These are phyloP conservation scores for Allium fistulosum DNA, from an alignment of 106 monocot species.

Conservation along the genomic window DNA sequence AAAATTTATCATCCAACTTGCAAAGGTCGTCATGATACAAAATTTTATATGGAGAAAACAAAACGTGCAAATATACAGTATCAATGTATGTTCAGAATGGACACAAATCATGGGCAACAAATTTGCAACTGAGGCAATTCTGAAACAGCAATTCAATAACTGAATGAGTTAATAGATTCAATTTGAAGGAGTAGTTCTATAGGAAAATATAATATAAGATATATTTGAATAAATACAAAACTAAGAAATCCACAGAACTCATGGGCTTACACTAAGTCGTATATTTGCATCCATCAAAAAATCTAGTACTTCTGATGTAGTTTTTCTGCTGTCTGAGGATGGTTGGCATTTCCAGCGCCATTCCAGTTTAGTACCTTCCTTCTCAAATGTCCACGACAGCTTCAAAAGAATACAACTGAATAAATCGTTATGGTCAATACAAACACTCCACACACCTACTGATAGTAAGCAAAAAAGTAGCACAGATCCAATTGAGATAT, in stretches of 20 bases:
- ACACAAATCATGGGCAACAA: no score
- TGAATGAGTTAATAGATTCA: neutral
- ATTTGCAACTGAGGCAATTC: no score
- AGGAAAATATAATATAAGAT: neutral
- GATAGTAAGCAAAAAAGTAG: neutral
- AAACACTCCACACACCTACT: neutral
- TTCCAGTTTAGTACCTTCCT: slow-evolving; percentile 70
- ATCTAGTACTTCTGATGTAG: slow-evolving; percentile 62
- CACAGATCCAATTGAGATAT: neutral
- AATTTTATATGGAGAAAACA: no score
- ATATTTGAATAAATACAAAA: neutral
- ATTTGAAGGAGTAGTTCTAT: neutral
- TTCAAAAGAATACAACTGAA: slow-evolving; percentile 11
- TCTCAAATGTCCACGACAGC: slow-evolving; percentile 94
- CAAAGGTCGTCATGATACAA: no score
- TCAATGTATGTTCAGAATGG: no score
- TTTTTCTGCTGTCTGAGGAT: slow-evolving; percentile 57
- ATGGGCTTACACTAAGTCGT: slow-evolving; percentile 61
- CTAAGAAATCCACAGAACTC: neutral
- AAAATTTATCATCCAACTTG: no score
- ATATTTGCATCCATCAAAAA: slow-evolving; percentile 95
- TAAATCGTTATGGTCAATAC: neutral
- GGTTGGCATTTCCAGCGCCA: slow-evolving; percentile 95
- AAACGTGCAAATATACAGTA: no score
- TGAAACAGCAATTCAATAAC: neutral